Conservation (phyloP, 139 green algal genomes). For the Auxenochlorella pyrenoidosa region DNA sequence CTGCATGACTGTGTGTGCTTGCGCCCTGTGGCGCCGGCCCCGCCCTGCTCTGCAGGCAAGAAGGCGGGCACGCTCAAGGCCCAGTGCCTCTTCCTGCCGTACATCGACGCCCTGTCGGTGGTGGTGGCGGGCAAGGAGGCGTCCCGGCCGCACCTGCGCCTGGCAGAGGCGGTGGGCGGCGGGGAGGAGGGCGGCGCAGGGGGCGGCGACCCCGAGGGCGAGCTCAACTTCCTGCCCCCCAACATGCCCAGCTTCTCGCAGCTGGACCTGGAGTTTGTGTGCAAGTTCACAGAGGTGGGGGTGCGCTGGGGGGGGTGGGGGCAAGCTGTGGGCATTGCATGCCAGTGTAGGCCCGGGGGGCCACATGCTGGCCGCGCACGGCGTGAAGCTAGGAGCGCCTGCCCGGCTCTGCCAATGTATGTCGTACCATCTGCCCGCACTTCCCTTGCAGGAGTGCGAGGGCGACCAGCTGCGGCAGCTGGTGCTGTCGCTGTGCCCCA, state of each 20-base stretch:
- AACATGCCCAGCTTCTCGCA: slow-evolving; percentile 60
- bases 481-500: slow-evolving; percentile 85
- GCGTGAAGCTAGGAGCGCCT: too few relatives aligned
- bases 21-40: background rate
- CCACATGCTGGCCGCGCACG: too few relatives aligned
- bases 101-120: slow-evolving; percentile 91
- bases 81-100: slow-evolving; percentile 88
- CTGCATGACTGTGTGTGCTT: too few relatives aligned
- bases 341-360: too few relatives aligned
- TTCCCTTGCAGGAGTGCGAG: slow-evolving; percentile 57
- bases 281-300: slow-evolving; percentile 75
- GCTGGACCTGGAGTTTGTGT: slow-evolving; percentile 88
- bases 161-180: background rate
- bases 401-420: too few relatives aligned
- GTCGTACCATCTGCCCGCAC: too few relatives aligned
- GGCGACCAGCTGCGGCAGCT: slow-evolving; percentile 81
- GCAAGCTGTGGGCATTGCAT: too few relatives aligned
- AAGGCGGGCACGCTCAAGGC: slow-evolving; percentile 51
- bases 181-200: background rate
- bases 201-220: background rate
- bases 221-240: slow-evolving; percentile 32
- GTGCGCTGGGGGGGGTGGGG: background rate
- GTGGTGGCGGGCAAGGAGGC: slow-evolving; percentile 13
- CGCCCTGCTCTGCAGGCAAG: slow-evolving; percentile 44
- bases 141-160: background rate